Evolutionary conservation across 208 protist genomes (phyloP).

Genomic region (Crithidia bombi): DNA sequence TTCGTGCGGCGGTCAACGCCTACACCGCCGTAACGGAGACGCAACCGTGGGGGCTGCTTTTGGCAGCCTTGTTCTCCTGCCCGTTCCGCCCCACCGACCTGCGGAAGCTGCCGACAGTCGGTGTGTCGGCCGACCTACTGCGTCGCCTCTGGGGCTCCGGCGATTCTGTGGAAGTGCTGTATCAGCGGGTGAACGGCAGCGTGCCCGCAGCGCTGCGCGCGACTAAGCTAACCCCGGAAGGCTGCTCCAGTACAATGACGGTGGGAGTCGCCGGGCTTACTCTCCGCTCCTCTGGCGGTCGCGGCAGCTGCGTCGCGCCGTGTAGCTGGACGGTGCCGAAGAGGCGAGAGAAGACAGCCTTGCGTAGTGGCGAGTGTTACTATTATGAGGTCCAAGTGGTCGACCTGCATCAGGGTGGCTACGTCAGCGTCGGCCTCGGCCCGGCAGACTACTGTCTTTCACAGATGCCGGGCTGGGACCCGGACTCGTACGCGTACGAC

Average conservation of each 20-base stretch:
- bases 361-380: conserved; percentile 20
- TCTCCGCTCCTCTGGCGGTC: conserved; percentile 50
- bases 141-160: conserved; percentile 26
- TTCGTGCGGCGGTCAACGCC: conserved; percentile 52
- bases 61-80: conserved; percentile 66
- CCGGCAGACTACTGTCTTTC: conserved; percentile 80
- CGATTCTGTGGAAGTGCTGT: conserved; percentile 17
- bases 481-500: conserved; percentile 77
- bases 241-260: conserved; percentile 50
- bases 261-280: conserved; percentile 60
- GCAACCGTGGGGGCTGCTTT: conserved; percentile 57
- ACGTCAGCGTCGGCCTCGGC: conserved; percentile 80
- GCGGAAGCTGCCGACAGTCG: conserved; percentile 44
- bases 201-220: conserved; percentile 54
- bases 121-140: conserved; percentile 28
- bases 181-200: conserved; percentile 56
- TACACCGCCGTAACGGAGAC: conserved; percentile 22
- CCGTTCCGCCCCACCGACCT: conserved; percentile 67
- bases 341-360: conserved; percentile 1
- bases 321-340: conserved; percentile 44
- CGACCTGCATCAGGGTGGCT: conserved; percentile 58
- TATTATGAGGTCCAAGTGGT: conserved; percentile 91
- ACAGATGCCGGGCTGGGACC: conserved; percentile 81
- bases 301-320: conserved; percentile 75
- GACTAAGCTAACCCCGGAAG: conserved; percentile 42